Base-by-base conservation (phyloP, 306 rosid genomes). In the Bauhinia variegata region DNA sequence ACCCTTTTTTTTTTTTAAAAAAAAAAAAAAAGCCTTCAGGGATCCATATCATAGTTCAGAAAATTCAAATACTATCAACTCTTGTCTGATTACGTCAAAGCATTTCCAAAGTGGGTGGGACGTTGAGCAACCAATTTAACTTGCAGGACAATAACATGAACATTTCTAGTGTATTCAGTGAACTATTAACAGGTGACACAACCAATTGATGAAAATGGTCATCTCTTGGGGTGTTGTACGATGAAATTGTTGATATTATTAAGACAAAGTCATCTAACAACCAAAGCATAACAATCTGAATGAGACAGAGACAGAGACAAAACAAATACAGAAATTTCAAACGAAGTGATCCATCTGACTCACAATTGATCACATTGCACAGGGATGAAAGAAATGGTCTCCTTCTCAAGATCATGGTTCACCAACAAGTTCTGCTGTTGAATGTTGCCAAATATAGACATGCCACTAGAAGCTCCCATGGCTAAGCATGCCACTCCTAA, bases 401-500 rank as follows among this genome's bases (percentile, higher is more conserved):
- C 70, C 38, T 67, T 71, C n/a, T 39, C 30, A 47, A 84, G 79
- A 54, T 84, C 85, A 84, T 84, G 82, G 60, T 48, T 64, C 11
- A 84, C 83, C 88, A 84, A 42, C 37, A 80, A 53, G 43, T 84
- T 84, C 68, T 84, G 85, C 67, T 84, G 88, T 37, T 84, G 88
- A 53, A 80, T 28, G 31, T 84, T 84, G 0, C 88, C 98, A 37
- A 89, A 78, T 4, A 92, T 87, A 0, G 96, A 89, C 91, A 92
- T 77, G 0, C 85, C 93, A 8, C 67, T 70, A 0, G 85, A 69
- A 46, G 85, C 61, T 41, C 89, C 98, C 80, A 89, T 73, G n/a
- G 96, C 93, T 64, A 92, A 84, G 53, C 98, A 92, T 23, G 82
- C 74, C 78, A 92, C 78, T 1, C 79, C 87, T 3, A 70, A 52